Percentiles rank a stretch among this genome's conserved stretches.
Evolutionary conservation across 2,329 filamentous ascomycete genomes (phyloP).

Genomic region (Ophiognomonia clavigignenti-juglandacearum): DNA sequence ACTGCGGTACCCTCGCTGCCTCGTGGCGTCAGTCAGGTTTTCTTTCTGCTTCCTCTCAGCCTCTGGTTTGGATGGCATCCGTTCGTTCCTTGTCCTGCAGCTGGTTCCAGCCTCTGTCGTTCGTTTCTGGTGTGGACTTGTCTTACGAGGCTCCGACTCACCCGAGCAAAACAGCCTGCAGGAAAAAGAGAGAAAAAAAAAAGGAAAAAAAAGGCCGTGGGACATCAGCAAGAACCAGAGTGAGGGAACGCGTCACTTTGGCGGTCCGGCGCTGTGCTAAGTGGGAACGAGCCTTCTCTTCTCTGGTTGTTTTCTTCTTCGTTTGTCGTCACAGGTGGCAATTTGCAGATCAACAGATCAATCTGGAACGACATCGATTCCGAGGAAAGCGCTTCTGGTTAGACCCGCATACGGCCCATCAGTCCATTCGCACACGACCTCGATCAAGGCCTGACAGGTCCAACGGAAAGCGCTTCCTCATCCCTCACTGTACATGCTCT

Average conservation of each 20-base stretch:
- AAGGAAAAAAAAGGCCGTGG: too few species aligned
- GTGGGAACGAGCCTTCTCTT: too few species aligned
- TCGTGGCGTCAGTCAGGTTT: conserved; percentile 11
- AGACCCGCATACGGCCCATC: background rate
- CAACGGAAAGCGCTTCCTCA: too few species aligned
- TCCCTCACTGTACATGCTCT: too few species aligned
- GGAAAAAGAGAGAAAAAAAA: too few species aligned
- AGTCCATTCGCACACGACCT: background rate
- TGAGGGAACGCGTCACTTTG: too few species aligned
- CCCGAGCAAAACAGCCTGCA: too few species aligned
- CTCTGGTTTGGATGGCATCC: conserved; percentile 10
- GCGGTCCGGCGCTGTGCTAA: too few species aligned
- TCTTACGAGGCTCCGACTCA: background rate
- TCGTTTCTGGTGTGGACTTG: background rate
- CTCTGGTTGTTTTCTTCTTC: too few species aligned
- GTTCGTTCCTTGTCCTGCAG: background rate
- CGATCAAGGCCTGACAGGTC: too few species aligned
- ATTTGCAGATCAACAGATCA: background rate
- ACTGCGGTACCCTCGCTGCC: background rate
- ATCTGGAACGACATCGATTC: background rate
- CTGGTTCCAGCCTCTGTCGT: background rate
- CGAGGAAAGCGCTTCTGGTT: background rate
- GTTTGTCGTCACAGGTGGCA: background rate
- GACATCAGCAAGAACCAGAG: too few species aligned
- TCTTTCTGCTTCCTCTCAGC: conserved; percentile 12